Evolutionary conservation across 768 basidiomycete species (phyloP), one percentile per base, ranked within the genome.

Genomic region (Boletus tomentosulus): DNA sequence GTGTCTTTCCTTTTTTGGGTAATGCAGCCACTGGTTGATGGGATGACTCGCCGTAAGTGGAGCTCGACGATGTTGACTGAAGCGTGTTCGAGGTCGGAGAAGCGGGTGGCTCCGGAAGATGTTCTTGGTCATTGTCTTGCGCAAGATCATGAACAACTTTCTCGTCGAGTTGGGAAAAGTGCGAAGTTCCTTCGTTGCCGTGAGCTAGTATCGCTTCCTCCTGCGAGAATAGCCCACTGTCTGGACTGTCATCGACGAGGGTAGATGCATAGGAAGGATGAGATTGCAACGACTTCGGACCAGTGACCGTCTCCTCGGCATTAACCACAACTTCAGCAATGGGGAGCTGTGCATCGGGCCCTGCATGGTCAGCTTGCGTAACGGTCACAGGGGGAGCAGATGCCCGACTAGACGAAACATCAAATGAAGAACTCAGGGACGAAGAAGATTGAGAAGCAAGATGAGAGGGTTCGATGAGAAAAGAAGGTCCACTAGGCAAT

Each of bases 31-130:
- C 55, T 46, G 66, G 71, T n/a, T 71, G 67, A 28, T 73, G 66
- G 1, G 73, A 72, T 11, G 70, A 54, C 42, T 82, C 83, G 53
- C 78, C 80, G 57, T 76, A 76, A 4, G 79, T 71, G 43, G 66
- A 74, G 13, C 62, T 64, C 38, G 63, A 71, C 34, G 66, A 65
- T 30, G 65, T 66, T 8, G 69, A 71, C 33, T 60, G 59, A 30
- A 80, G 62, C 0, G 78, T 80, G 55, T 80, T 80, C 11, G 81
- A 80, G 19, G 76, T 65, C 9, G 79, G 81, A 5, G 83, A 85
- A 19, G 76, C 75, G 30, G 83, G 82, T 28, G 82, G 82, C 61
- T 86, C 85, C 8, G 80, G 77, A 6, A 81, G 67, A 61, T 83
- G 78, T 46, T 82, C 80, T 51, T 68, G 65, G 50, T 66, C 65